phyloP scores from a whole-genome alignment of 179 eudicot genomes.

The Drosera spatulata region DNA sequence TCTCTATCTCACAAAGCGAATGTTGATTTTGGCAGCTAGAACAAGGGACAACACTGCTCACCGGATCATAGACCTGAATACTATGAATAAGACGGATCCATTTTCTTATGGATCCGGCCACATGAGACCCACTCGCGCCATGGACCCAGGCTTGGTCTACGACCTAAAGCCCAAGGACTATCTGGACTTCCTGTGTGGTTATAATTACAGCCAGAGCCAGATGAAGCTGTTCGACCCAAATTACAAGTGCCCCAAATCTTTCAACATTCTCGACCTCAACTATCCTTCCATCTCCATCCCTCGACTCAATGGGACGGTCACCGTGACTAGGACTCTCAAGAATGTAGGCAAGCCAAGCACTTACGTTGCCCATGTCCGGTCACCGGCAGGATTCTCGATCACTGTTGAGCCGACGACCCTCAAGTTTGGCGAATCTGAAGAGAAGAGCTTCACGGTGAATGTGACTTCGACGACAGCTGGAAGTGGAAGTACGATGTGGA shows the following conservation, averaged over 20 bases:
- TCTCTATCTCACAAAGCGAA: not conserved
- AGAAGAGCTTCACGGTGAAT: slow-evolving; percentile 34
- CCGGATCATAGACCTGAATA: slow-evolving; percentile 22
- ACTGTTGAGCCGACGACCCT: slow-evolving; percentile 29
- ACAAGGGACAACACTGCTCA: slow-evolving; percentile 34
- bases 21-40: slow-evolving; percentile 26
- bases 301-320: slow-evolving; percentile 12
- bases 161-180: slow-evolving; percentile 35
- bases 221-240: slow-evolving; percentile 12
- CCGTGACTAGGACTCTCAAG: slow-evolving; percentile 39
- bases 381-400: slow-evolving; percentile 27
- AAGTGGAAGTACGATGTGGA: not conserved
- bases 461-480: slow-evolving; percentile 4
- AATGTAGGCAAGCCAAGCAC: slow-evolving; percentile 52
- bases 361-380: slow-evolving; percentile 22
- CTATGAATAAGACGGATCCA: slow-evolving; percentile 20
- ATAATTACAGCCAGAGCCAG: slow-evolving; percentile 33
- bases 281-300: slow-evolving; percentile 64
- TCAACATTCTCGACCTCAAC: slow-evolving; percentile 29
- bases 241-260: slow-evolving; percentile 26
- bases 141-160: slow-evolving; percentile 62
- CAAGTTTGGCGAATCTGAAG: slow-evolving; percentile 33
- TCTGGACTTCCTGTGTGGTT: slow-evolving; percentile 41
- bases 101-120: slow-evolving; percentile 63
- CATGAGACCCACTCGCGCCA: slow-evolving; percentile 48